phyloP scores from a whole-genome alignment of 176 grass and related monocot genomes.

The Dactylis glomerata region DNA sequence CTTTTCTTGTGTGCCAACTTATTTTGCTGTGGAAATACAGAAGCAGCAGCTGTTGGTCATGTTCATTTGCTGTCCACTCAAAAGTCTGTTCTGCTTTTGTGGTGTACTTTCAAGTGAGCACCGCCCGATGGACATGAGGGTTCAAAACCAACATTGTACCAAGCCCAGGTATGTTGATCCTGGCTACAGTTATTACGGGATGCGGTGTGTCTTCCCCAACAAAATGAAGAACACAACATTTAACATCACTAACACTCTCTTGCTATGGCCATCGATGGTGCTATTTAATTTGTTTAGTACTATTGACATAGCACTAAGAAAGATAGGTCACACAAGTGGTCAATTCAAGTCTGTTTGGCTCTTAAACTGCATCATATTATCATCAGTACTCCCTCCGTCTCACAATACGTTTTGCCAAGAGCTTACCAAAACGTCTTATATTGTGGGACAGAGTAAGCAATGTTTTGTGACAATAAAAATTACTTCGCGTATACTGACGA shows the following conservation, averaged over 20 bases:
- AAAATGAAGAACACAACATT: neutral
- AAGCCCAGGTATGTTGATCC: neutral
- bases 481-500: too few species aligned
- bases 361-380: neutral
- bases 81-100: neutral
- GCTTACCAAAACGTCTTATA: too few species aligned
- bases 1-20: constrained; percentile 25
- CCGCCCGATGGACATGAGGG: neutral
- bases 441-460: too few species aligned
- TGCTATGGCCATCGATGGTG: neutral
- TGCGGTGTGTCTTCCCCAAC: neutral
- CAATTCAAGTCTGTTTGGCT: neutral
- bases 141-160: neutral
- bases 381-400: neutral
- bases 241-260: neutral
- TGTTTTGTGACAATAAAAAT: too few species aligned
- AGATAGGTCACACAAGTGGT: neutral
- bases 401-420: too few species aligned
- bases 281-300: neutral
- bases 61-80: neutral
- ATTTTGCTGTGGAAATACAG: constrained; percentile 19
- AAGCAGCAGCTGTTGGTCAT: neutral
- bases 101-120: neutral
- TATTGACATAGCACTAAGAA: neutral
- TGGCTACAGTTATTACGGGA: neutral